Evolutionary conservation across 768 basidiomycete genomes (phyloP).

Genomic region (Leccinellum rugosiceps): DNA sequence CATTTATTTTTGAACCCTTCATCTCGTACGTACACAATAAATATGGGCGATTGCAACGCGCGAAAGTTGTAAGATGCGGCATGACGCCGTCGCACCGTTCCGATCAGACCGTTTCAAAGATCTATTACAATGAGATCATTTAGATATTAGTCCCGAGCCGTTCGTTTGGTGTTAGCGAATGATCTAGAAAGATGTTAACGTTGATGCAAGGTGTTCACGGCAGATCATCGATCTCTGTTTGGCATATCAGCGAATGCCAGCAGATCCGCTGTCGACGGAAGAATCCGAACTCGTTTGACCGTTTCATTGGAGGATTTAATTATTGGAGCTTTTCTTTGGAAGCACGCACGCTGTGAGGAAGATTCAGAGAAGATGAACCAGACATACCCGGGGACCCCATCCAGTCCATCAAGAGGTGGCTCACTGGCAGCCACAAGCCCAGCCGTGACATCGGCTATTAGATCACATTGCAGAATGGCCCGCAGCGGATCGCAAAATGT

Average conservation of each 20-base stretch:
- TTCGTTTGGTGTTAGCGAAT: background rate
- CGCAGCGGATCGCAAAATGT: background rate
- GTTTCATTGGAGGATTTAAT: too few species aligned
- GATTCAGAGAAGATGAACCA: background rate
- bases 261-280: background rate
- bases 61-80: background rate
- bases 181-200: background rate
- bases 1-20: background rate
- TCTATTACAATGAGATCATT: slow-evolving; percentile 2
- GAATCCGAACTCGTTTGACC: background rate
- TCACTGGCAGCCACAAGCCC: background rate
- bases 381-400: background rate
- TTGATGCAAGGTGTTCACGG: too few species aligned
- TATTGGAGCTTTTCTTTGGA: too few species aligned
- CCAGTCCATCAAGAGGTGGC: background rate
- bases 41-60: background rate
- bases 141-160: background rate
- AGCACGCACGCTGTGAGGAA: background rate
- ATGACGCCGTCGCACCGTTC: background rate
- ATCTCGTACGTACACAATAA: background rate
- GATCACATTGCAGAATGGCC: too few species aligned
- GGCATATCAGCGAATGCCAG: background rate
- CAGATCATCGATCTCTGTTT: too few species aligned
- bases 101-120: slow-evolving; percentile 1
- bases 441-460: background rate